Base-by-base conservation (phyloP, 2,329 filamentous ascomycete genomes). In the Diaporthe sp. region DNA sequence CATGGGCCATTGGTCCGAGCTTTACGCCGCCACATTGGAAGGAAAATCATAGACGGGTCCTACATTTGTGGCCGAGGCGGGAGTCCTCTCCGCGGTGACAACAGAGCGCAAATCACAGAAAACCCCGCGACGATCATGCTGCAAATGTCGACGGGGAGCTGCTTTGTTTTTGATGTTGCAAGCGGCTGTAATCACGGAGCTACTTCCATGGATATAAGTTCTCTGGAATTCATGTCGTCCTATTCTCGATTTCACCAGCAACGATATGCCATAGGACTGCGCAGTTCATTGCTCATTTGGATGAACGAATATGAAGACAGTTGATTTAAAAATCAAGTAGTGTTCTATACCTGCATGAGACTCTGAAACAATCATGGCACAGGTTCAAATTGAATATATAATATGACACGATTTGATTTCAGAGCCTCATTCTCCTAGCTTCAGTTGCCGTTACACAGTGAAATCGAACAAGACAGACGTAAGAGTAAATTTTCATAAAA, bases 1-100 rank as follows among this genome's bases (percentile, higher is more conserved):
- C 1, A 25, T 39, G 44, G n/a, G 63, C 22, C 32, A 15, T 37
- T 27, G 30, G n/a, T 27, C 63, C 63, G 63, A 53, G 47, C 8
- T 12, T 19, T 22, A 13, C 37, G 63, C 8, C 63, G 63, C 13
- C 63, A 39, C 47, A 53, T 4, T 39, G 63, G 47, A 35, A 19
- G 32, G 32, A 37, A 30, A 19, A 30, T n/a, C 22, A 3, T 15
- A 25, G 8, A 12, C 9, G 47, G 63, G 63, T 51, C 47, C 44
- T 68, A 68, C n/a, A 68, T 39, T 39, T 68, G n/a, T 68, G 63
- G 47, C 63, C 63, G 63, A 68, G n/a, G 47, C 47, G 30, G 63
- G 32, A 39, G 63, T 19, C 8, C 47, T 37, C 3, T 22, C 32
- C 63, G 39, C 63, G 63, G 4, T 27, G 32, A 51, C 32, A 25